Evolutionary conservation across 768 basidiomycete genomes (phyloP), one percentile per base, ranked within the genome.

Genomic region (Mycena vulgaris): DNA sequence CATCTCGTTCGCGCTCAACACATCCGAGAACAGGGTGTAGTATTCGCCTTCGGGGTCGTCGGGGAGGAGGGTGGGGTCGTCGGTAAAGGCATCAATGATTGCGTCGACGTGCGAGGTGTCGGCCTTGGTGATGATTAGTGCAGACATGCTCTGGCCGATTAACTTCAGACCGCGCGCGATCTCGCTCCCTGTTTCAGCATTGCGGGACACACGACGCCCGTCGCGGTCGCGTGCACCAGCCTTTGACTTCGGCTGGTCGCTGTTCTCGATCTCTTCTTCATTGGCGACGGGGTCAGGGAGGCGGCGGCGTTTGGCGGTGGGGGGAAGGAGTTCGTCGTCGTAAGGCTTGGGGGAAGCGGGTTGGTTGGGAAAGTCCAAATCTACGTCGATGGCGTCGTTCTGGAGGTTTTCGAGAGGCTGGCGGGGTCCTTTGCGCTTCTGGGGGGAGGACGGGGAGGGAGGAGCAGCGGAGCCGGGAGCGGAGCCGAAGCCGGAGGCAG

Each of bases 31-130:
- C 13, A 56, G 58, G 3, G 51, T 52, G 37, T 61, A 62, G 40
- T 52, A 62, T 25, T 55, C 35, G 9, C 62, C 66, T 2, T 45
- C 47, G 9, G 59, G 56, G 19, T 61, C 39, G 25, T 28, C n/a
- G 3, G 59, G 66, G 27, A 68, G 66, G 23, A 68, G 66, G 8
- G 56, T 59, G 14, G 58, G 49, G 9, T 68, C 51, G 21, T 17
- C 40, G 31, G 16, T 33, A 37, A 68, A 53, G 17, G 27, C 28
- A 8, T 62, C 28, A 7, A 61, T 31, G 40, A 68, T 37, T 9
- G 35, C 58, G 48, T 61, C 66, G 39, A 68, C 59, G 17, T 68
- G 59, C 8, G 59, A 62, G 14, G 59, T 61, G 40, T 68, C 66
- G 13, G 37, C 40, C 40, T 42, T 42, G 40, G 40, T 42, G 40